phyloP scores from a whole-genome alignment of 2,329 filamentous ascomycete genomes.

The Acrocalymma vagum region DNA sequence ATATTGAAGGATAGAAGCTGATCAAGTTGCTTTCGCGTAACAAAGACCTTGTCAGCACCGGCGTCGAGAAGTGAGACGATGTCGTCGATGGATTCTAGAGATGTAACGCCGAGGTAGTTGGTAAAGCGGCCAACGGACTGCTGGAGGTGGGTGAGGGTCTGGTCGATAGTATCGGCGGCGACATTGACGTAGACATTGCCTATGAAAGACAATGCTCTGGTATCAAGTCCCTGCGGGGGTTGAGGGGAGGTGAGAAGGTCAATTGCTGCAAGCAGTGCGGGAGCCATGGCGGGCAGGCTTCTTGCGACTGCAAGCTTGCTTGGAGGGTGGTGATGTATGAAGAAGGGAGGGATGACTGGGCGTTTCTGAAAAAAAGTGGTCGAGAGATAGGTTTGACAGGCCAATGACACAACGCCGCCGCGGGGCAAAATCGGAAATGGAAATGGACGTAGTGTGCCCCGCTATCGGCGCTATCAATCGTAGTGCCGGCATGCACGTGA shows the following conservation, averaged over 20 bases:
- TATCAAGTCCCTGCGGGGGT: slow-evolving; percentile 58
- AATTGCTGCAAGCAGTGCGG: slow-evolving; percentile 59
- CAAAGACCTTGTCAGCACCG: slow-evolving; percentile 86
- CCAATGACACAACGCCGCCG: not conserved
- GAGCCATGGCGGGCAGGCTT: slow-evolving; percentile 45
- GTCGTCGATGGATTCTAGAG: slow-evolving; percentile 73
- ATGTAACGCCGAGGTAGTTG: slow-evolving; percentile 80
- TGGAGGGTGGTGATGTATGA: slow-evolving; percentile 3
- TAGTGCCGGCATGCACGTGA: no score
- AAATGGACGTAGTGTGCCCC: not conserved
- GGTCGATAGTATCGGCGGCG: slow-evolving; percentile 56
- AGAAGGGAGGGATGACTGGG: slow-evolving; percentile 3
- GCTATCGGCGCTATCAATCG: no score
- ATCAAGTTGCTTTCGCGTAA: slow-evolving; percentile 73
- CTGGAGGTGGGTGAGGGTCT: slow-evolving; percentile 62
- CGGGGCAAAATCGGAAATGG: not conserved
- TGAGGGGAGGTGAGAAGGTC: slow-evolving; percentile 54
- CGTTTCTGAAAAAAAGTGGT: no score
- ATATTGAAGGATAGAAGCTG: slow-evolving; percentile 62
- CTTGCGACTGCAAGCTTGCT: not conserved
- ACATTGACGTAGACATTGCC: slow-evolving; percentile 65
- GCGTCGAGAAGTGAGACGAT: slow-evolving; percentile 83
- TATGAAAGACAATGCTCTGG: slow-evolving; percentile 64
- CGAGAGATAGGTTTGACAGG: slow-evolving; percentile 1
- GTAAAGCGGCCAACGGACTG: slow-evolving; percentile 64